phyloP scores from a whole-genome alignment of 1,284 basidiomycete genomes.

The Mycosarcoma mackinlayi region DNA sequence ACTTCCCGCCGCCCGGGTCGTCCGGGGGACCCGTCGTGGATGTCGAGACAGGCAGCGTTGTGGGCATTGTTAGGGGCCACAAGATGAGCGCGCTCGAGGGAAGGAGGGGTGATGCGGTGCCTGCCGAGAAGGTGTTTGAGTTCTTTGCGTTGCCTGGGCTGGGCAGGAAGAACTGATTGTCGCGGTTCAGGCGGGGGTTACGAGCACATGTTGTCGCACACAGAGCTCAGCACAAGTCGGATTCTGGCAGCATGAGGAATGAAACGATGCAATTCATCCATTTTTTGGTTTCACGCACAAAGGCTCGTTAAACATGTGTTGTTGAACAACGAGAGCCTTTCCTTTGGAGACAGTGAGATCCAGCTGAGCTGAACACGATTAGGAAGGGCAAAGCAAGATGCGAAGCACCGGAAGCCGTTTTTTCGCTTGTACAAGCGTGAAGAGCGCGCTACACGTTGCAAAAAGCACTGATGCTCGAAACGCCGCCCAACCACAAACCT shows the following conservation, averaged over 20 bases:
- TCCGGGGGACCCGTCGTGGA: constrained; percentile 80
- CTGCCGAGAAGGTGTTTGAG: constrained; percentile 77
- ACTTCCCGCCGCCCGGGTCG: constrained; percentile 75
- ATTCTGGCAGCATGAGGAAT: too few relatives aligned
- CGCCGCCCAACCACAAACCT: constrained; percentile 32
- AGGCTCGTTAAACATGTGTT: too few relatives aligned
- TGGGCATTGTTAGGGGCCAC: constrained; percentile 77
- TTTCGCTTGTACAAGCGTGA: too few relatives aligned
- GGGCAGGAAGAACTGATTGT: constrained; percentile 55
- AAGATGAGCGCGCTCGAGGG: constrained; percentile 74
- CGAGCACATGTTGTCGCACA: not conserved
- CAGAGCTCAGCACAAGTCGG: too few relatives aligned
- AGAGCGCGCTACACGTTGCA: constrained; percentile 11
- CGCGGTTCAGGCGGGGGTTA: not conserved
- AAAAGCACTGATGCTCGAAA: constrained; percentile 21
- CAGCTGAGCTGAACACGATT: too few relatives aligned
- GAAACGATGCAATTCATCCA: too few relatives aligned
- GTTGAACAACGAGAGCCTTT: too few relatives aligned
- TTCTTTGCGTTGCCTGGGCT: constrained; percentile 63
- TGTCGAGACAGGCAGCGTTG: constrained; percentile 75
- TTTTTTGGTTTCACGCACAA: too few relatives aligned
- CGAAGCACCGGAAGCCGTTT: too few relatives aligned
- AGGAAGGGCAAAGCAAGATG: too few relatives aligned
- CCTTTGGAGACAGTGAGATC: too few relatives aligned
- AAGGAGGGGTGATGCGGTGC: constrained; percentile 76